phyloP scores from a whole-genome alignment of 2,329 filamentous ascomycete species.

The Dissoconium aciculare region DNA sequence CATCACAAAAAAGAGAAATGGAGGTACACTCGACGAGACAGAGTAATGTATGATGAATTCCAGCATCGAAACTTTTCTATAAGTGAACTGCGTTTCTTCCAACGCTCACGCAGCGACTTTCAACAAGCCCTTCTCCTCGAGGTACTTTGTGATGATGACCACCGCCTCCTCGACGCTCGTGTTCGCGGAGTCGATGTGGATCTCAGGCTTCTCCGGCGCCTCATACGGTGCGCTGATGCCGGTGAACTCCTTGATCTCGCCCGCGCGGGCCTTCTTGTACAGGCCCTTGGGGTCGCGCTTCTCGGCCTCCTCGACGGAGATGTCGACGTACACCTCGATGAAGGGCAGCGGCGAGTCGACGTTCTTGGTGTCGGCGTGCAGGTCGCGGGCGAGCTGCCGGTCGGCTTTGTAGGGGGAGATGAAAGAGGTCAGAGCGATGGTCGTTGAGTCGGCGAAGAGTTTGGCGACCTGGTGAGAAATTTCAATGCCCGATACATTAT shows the following conservation, averaged over 20 bases:
- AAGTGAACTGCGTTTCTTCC: too few species aligned
- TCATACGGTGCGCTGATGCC: constrained; percentile 93
- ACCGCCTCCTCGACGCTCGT: constrained; percentile 80
- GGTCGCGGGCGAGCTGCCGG: constrained; percentile 61
- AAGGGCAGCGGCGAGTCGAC: constrained; percentile 61
- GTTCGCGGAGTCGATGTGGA: constrained; percentile 71
- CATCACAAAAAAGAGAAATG: too few species aligned
- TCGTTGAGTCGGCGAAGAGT: constrained; percentile 81
- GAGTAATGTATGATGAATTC: too few species aligned
- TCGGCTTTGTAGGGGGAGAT: constrained; percentile 90
- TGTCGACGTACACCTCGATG: constrained; percentile 85
- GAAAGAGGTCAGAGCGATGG: constrained; percentile 85
- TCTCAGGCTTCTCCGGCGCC: constrained; percentile 69
- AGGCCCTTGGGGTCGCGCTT: constrained; percentile 91
- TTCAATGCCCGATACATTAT: neutral
- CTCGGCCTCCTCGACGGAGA: constrained; percentile 83
- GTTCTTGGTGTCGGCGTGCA: constrained; percentile 50
- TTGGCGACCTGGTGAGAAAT: constrained; percentile 54
- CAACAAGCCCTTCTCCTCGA: constrained; percentile 47
- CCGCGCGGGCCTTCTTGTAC: constrained; percentile 90
- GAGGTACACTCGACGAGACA: too few species aligned
- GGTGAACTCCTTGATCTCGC: constrained; percentile 94
- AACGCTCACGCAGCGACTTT: too few species aligned
- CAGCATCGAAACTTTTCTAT: too few species aligned
- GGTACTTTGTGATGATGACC: constrained; percentile 64